Percentiles rank a stretch among this genome's conserved stretches.
Evolutionary conservation across 768 basidiomycete genomes (phyloP).

Genomic region (Cantharellus cinnabarinus): DNA sequence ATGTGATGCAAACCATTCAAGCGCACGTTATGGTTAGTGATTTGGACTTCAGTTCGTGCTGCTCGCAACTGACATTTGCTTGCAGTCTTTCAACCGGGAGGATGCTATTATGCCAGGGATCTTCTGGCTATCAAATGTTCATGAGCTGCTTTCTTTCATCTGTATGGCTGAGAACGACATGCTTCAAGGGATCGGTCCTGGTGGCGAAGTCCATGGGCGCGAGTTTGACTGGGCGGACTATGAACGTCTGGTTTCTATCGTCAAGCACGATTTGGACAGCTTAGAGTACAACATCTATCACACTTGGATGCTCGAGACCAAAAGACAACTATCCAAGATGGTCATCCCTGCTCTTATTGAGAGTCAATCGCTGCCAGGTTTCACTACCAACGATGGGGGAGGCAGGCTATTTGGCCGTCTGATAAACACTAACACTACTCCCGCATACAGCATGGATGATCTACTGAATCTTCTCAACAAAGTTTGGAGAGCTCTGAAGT

Average conservation of each 20-base stretch:
- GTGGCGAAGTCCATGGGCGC: slow-evolving; percentile 77
- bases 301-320: slow-evolving; percentile 97
- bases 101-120: slow-evolving; percentile 92
- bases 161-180: slow-evolving; percentile 98
- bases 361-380: slow-evolving; percentile 91
- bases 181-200: slow-evolving; percentile 92
- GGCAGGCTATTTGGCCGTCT: slow-evolving; percentile 87
- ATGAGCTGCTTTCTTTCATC: slow-evolving; percentile 98
- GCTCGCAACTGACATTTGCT: slow-evolving; percentile 4
- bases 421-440: slow-evolving; percentile 63
- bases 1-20: slow-evolving; percentile 97
- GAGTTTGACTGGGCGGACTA: slow-evolving; percentile 95
- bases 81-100: slow-evolving; percentile 73
- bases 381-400: slow-evolving; percentile 86
- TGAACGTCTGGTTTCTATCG: slow-evolving; percentile 88
- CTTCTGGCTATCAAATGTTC: slow-evolving; percentile 99
- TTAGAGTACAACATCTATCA: slow-evolving; percentile 99
- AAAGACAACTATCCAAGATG: slow-evolving; percentile 92
- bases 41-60: background rate
- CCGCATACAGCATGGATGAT: slow-evolving; percentile 97
- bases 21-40: slow-evolving; percentile 84
- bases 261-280: slow-evolving; percentile 95
- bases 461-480: slow-evolving; percentile 92
- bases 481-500: slow-evolving; percentile 95
- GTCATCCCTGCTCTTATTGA: slow-evolving; percentile 97